A percentile compares a stretch with the other conserved stretches of the same genome.
Evolutionary conservation across 2,329 filamentous ascomycete species (phyloP).

Genomic region (Hyphodiscus sp.): DNA sequence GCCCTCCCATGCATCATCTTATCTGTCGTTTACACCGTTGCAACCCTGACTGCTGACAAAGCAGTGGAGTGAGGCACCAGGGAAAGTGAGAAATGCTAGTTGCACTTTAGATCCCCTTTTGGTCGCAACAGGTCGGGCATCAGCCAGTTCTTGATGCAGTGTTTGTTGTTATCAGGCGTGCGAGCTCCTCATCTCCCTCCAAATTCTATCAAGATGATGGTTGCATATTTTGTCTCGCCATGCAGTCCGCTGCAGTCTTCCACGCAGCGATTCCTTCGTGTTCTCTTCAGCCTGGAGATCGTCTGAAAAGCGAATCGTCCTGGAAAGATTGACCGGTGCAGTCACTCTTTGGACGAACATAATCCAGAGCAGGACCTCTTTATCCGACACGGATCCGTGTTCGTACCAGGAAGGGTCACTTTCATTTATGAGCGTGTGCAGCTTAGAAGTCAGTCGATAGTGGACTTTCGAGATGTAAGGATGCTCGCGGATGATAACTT

Average conservation of each 20-base stretch:
- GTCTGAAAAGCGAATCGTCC: too few relatives aligned
- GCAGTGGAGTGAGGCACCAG: too few relatives aligned
- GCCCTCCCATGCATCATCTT: too few relatives aligned
- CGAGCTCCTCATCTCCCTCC: slow-evolving; percentile 10
- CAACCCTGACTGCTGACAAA: too few relatives aligned
- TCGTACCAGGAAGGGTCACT: background rate
- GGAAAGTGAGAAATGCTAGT: too few relatives aligned
- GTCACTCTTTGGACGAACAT: slow-evolving; percentile 1
- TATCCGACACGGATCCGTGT: background rate
- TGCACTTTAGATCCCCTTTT: too few relatives aligned
- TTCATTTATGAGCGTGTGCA: background rate
- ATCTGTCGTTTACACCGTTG: too few relatives aligned
- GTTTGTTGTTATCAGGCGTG: background rate
- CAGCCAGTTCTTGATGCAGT: background rate
- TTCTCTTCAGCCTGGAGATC: background rate
- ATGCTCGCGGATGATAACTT: slow-evolving; percentile 4
- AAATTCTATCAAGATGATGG: background rate
- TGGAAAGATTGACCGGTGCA: too few relatives aligned
- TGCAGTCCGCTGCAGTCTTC: slow-evolving; percentile 1
- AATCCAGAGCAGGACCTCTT: slow-evolving; percentile 1
- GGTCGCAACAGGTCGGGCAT: too few relatives aligned
- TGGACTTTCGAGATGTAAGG: background rate
- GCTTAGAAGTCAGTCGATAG: background rate
- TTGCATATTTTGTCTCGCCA: slow-evolving; percentile 4
- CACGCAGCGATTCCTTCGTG: background rate